A percentile compares a stretch with the other conserved stretches of the same genome.
These are phyloP conservation scores for Wickerhamomyces kurtzmanii DNA, from an alignment of 805 yeast genomes.

Conservation along the genomic window DNA sequence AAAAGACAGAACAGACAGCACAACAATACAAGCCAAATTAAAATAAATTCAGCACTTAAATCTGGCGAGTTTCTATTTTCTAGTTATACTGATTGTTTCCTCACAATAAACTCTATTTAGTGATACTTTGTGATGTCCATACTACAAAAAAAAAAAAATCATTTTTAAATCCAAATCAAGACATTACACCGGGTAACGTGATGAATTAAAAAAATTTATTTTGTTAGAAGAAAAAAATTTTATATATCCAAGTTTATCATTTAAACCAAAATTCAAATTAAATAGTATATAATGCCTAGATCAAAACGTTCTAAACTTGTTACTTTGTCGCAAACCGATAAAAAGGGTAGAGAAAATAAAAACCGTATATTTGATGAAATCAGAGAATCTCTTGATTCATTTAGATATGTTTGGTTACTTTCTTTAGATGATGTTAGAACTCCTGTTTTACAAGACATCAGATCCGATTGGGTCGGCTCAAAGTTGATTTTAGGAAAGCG, in stretches of 20 bases:
- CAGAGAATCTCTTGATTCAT: slow-evolving; percentile 69
- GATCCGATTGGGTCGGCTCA: slow-evolving; percentile 90
- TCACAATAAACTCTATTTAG: too few species aligned
- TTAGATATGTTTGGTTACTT: slow-evolving; percentile 75
- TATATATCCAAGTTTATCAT: neutral
- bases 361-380: slow-evolving; percentile 87
- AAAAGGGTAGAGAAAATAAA: slow-evolving; percentile 90
- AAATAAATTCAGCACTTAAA: too few species aligned
- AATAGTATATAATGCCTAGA: slow-evolving; percentile 91
- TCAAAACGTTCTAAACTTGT: slow-evolving; percentile 95
- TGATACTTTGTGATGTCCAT: too few species aligned
- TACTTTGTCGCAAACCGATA: slow-evolving; percentile 91
- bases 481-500: slow-evolving; percentile 86
- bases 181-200: neutral
- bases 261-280: too few species aligned
- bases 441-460: slow-evolving; percentile 86
- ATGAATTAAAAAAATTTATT: slow-evolving; percentile 1
- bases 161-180: neutral
- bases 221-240: neutral
- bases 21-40: too few species aligned
- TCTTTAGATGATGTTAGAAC: slow-evolving; percentile 89
- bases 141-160: too few species aligned
- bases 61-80: too few species aligned
- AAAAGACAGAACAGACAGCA: too few species aligned
- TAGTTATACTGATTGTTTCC: too few species aligned